Evolutionary conservation across 2,329 filamentous ascomycete genomes (phyloP), one percentile per base, ranked within the genome.

Genomic region (Elsinoe necatrix): DNA sequence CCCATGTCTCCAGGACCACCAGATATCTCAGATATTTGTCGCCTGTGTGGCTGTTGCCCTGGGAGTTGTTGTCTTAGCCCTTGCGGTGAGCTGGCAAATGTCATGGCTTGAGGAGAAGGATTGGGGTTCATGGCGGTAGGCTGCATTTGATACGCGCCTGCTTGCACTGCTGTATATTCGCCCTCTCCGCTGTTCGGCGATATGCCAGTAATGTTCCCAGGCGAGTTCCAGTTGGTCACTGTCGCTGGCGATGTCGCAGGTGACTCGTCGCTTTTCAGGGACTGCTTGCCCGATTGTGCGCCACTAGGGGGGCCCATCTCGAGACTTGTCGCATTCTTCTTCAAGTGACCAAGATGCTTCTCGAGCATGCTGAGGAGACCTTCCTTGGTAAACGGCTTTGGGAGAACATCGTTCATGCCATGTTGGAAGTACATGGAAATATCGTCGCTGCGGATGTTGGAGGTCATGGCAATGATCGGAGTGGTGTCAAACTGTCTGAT

Each of bases 391-490:
- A 98, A 98, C 0, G 93, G 93, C 68, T 98, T 98, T 0, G 93
- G 92, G 59, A 98, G 75, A 16, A 98, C 92, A 67, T 95, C 93
- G 67, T 95, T 95, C 91, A 98, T 96, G 42, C 92, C 93, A 73
- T 95, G 91, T 65, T 92, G 85, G 74, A 96, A 97, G 69, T 98
- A 98, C 74, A 95, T 91, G 55, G 92, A 88, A 60, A 97, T 95
- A 68, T 98, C 93, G 66, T 96, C 92, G 59, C 89, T 91, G 62
- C 93, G 83, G 62, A 98, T 97, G 68, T 97, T 98, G 2, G 92
- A 96, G 2, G 93, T 98, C 93, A 98, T 97, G 47, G 93, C 93
- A 58, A 98, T 89, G 65, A 98, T 95, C 0, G 93, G 93, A 18
- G 87, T 84, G 35, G 83, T 82, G 61, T 90, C 84, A 60, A 92